Conservation (phyloP, 108 stramenopile genomes). For the Cyclotella atomus region DNA sequence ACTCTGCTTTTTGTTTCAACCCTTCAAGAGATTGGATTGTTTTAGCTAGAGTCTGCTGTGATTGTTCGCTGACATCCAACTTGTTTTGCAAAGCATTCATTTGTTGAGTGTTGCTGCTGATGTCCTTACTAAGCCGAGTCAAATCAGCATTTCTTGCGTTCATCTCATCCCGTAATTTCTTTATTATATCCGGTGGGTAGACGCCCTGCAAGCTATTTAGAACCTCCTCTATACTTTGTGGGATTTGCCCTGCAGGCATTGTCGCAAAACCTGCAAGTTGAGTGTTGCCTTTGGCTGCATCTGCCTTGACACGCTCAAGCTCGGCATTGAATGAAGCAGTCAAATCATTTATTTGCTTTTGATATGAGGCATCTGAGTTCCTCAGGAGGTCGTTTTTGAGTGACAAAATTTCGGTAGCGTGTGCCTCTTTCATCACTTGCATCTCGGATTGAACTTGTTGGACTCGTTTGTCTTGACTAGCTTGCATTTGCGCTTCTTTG, state of each 20-base stretch:
- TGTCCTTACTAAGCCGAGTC: constrained; percentile 20
- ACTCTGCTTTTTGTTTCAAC: constrained; percentile 34
- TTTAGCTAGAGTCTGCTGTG: constrained; percentile 26
- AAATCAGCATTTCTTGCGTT: constrained; percentile 24
- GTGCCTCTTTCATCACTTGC: constrained; percentile 22
- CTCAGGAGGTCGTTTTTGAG: constrained; percentile 5
- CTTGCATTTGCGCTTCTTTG: not conserved
- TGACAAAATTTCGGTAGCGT: constrained; percentile 1
- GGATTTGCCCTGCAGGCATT: not conserved
- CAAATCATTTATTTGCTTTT: constrained; percentile 18
- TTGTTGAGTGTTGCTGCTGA: constrained; percentile 20
- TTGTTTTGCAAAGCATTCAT: constrained; percentile 33
- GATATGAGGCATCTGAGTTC: not conserved
- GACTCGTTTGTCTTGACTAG: not conserved
- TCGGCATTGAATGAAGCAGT: constrained; percentile 19
- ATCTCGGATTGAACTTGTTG: constrained; percentile 15
- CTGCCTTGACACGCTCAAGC: constrained; percentile 13
- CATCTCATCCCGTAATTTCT: constrained; percentile 29
- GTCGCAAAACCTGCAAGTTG: not conserved
- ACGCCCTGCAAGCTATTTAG: constrained; percentile 37
- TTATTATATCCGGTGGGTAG: constrained; percentile 20
- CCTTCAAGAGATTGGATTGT: constrained; percentile 23
- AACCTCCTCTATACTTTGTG: constrained; percentile 36
- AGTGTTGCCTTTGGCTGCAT: not conserved
- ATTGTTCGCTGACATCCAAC: constrained; percentile 20